Conservation (phyloP, 1,284 basidiomycete species). For the Phylloboletellus chloephorus region DNA sequence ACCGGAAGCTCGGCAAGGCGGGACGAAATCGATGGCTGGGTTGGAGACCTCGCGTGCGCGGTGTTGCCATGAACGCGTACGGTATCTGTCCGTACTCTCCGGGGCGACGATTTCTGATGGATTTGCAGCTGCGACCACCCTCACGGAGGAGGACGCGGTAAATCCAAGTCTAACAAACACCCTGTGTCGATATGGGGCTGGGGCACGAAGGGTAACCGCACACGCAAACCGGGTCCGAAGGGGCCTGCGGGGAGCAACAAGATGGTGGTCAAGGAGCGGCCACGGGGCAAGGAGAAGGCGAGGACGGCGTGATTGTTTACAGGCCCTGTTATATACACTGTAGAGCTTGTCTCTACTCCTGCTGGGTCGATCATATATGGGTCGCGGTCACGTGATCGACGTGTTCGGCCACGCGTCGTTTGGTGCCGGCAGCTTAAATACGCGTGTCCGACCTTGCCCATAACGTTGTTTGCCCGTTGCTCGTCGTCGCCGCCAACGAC, state of each 20-base stretch:
- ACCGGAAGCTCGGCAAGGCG: constrained; percentile 84
- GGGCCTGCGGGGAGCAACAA: constrained; percentile 90
- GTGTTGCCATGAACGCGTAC: constrained; percentile 97
- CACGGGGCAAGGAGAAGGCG: constrained; percentile 74
- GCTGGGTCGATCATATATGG: constrained; percentile 12
- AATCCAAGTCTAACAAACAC: constrained; percentile 93
- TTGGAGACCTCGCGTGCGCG: constrained; percentile 81
- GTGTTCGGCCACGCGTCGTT: constrained; percentile 27
- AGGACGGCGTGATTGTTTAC: constrained; percentile 3
- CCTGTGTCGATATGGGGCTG: constrained; percentile 90
- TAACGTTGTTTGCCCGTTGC: too few relatives aligned
- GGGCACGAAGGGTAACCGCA: constrained; percentile 88
- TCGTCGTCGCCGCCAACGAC: constrained; percentile 8
- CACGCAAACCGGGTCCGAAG: constrained; percentile 84
- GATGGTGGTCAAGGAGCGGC: constrained; percentile 87
- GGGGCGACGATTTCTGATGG: constrained; percentile 5
- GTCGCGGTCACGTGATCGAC: constrained; percentile 30
- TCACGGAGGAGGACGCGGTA: constrained; percentile 97
- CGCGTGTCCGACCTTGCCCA: constrained; percentile 3
- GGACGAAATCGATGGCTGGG: constrained; percentile 89
- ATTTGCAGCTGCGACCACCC: constrained; percentile 79
- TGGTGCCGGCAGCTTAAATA: constrained; percentile 26
- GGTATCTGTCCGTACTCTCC: constrained; percentile 27
- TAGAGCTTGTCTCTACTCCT: neutral
- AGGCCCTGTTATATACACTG: neutral